Conservation (phyloP, 768 basidiomycete genomes). For the Rhodotorula diobovata region DNA sequence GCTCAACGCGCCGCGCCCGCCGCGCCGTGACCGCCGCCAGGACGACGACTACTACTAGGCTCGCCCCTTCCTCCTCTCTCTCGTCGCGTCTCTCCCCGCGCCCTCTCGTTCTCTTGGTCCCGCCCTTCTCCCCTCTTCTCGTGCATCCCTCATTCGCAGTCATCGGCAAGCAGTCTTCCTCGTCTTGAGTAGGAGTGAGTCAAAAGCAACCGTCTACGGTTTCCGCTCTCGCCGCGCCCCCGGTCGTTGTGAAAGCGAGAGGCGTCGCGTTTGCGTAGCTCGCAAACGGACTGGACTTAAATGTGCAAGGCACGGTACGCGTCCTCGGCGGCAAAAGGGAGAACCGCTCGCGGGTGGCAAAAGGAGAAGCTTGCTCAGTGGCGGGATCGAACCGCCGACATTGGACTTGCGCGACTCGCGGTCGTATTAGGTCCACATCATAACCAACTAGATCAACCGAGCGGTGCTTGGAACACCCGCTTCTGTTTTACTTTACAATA, state of each 20-base stretch:
- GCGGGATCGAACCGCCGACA: constrained; percentile 17
- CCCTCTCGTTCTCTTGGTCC: not conserved
- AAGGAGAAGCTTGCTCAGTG: not conserved
- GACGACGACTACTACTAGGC: constrained; percentile 3
- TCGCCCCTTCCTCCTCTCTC: not conserved
- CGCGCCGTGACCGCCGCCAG: not conserved
- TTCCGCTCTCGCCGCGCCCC: no score
- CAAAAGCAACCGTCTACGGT: no score
- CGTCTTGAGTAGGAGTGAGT: not conserved
- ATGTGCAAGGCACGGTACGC: no score
- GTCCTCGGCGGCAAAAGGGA: not conserved
- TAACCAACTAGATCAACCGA: constrained; percentile 17
- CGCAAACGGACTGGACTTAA: no score
- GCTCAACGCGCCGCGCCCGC: constrained; percentile 31
- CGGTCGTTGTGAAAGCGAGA: no score
- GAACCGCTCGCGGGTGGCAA: not conserved
- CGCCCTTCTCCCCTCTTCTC: no score
- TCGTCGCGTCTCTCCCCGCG: not conserved
- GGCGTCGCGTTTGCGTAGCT: no score
- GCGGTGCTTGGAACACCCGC: not conserved
- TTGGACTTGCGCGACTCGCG: not conserved
- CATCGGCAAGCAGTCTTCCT: no score
- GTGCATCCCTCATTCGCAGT: no score
- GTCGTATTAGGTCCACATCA: constrained; percentile 8
- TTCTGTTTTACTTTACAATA: not conserved